Evolutionary conservation across 2,329 filamentous ascomycete genomes (phyloP).

Genomic region (Ophiocordyceps camponoti-saundersi): DNA sequence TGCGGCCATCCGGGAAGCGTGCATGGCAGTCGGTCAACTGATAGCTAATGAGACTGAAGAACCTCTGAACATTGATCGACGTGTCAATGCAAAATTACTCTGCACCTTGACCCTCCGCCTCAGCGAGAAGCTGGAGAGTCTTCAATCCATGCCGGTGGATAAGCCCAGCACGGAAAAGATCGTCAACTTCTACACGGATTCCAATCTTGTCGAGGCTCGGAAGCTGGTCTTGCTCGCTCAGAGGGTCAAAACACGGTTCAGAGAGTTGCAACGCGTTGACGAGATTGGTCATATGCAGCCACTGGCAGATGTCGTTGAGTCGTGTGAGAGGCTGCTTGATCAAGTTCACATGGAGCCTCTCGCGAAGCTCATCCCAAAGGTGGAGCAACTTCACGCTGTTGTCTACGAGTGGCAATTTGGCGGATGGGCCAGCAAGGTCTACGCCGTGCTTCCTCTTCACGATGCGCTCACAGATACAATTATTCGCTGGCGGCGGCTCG

Average conservation of each 20-base stretch:
- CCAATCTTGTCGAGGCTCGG: slow-evolving; percentile 60
- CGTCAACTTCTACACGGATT: slow-evolving; percentile 83
- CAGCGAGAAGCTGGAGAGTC: slow-evolving; percentile 36
- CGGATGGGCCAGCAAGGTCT: slow-evolving; percentile 68
- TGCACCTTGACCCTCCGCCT: slow-evolving; percentile 49
- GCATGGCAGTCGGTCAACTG: slow-evolving; percentile 23
- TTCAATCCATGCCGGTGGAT: slow-evolving; percentile 19
- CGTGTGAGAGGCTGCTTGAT: slow-evolving; percentile 58
- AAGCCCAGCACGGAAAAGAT: slow-evolving; percentile 31
- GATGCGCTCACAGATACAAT: slow-evolving; percentile 66
- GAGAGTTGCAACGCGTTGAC: slow-evolving; percentile 47
- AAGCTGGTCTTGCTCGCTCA: slow-evolving; percentile 54
- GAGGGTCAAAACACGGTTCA: slow-evolving; percentile 55
- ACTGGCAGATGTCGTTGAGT: slow-evolving; percentile 58
- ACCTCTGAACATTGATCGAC: slow-evolving; percentile 13
- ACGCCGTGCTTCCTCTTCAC: slow-evolving; percentile 52
- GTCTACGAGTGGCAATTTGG: slow-evolving; percentile 87
- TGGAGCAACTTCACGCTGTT: slow-evolving; percentile 72
- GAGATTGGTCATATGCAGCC: slow-evolving; percentile 58
- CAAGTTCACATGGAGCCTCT: slow-evolving; percentile 69
- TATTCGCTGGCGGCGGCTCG: slow-evolving; percentile 77
- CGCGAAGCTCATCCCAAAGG: slow-evolving; percentile 67
- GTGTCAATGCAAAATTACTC: slow-evolving; percentile 38
- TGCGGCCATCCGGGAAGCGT: slow-evolving; percentile 26
- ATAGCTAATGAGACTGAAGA: slow-evolving; percentile 12